phyloP scores from a whole-genome alignment of 768 basidiomycete species.

The Termitomyces sp. region DNA sequence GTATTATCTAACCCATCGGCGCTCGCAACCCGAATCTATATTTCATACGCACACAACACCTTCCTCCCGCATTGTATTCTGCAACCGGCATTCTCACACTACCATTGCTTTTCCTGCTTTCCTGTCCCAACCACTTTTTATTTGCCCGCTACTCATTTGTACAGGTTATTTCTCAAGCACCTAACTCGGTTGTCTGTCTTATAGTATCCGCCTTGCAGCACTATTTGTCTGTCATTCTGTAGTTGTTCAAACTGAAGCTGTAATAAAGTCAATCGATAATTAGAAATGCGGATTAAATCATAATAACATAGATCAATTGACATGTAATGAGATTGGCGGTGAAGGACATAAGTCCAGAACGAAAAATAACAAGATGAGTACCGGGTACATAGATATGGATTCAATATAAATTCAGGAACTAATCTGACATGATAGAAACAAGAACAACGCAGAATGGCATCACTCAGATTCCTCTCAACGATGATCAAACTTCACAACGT shows the following conservation, averaged over 20 bases:
- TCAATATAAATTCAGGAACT: too few relatives aligned
- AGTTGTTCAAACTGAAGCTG: constrained; percentile 55
- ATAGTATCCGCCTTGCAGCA: constrained; percentile 57
- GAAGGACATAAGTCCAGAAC: too few relatives aligned
- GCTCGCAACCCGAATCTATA: constrained; percentile 28
- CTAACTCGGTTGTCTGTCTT: constrained; percentile 61
- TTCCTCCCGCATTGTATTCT: constrained; percentile 67
- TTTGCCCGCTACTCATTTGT: constrained; percentile 46
- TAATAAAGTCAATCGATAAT: constrained; percentile 45
- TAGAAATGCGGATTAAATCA: constrained; percentile 20
- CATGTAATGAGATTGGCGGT: too few relatives aligned
- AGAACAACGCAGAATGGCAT: too few relatives aligned
- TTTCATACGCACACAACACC: constrained; percentile 28
- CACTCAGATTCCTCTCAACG: too few relatives aligned
- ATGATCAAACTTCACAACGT: neutral
- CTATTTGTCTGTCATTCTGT: constrained; percentile 67
- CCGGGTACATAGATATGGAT: too few relatives aligned
- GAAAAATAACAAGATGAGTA: too few relatives aligned
- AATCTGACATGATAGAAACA: too few relatives aligned
- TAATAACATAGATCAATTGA: neutral
- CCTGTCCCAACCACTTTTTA: constrained; percentile 36
- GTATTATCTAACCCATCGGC: constrained; percentile 24
- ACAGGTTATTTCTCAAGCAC: constrained; percentile 49
- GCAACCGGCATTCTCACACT: constrained; percentile 55
- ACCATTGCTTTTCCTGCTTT: constrained; percentile 49